Percentiles rank a stretch among this genome's conserved stretches.
Evolutionary conservation across 768 basidiomycete species (phyloP).

Genomic region (Mycena pura): DNA sequence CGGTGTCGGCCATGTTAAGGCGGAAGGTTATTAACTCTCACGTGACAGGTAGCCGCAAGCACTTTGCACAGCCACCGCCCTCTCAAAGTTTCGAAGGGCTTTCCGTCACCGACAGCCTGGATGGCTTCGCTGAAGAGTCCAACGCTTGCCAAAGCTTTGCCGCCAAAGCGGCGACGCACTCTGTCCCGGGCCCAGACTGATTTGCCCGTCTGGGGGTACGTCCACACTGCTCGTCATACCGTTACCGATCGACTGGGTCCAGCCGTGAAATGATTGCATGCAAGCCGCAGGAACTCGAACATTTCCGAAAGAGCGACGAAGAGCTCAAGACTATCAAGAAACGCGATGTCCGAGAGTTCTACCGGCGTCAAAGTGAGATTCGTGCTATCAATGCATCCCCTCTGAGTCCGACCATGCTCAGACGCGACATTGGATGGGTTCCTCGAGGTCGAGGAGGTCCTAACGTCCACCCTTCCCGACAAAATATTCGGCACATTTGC

Average conservation of each 20-base stretch:
- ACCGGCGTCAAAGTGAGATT: conserved; percentile 19
- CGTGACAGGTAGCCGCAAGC: too few relatives aligned
- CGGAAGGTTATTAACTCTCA: too few relatives aligned
- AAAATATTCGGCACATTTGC: conserved; percentile 15
- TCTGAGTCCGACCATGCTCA: neutral
- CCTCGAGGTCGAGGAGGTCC: conserved; percentile 20
- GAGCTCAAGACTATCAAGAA: conserved; percentile 21
- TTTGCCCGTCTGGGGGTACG: too few relatives aligned
- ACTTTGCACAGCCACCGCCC: too few relatives aligned
- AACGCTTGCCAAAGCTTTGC: too few relatives aligned
- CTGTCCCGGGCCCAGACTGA: too few relatives aligned
- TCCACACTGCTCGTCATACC: too few relatives aligned
- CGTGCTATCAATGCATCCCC: neutral
- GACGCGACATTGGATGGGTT: conserved; percentile 26
- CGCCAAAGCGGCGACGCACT: too few relatives aligned
- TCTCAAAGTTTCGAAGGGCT: conserved; percentile 85
- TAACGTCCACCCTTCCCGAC: conserved; percentile 20
- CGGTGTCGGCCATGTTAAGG: too few relatives aligned
- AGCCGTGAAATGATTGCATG: conserved; percentile 24
- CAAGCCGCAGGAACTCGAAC: conserved; percentile 13
- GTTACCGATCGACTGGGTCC: conserved; percentile 17
- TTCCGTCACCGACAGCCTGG: conserved; percentile 4
- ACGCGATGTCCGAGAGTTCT: conserved; percentile 16
- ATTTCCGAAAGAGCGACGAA: conserved; percentile 20
- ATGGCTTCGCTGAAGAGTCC: too few relatives aligned